Evolutionary conservation across 1,284 basidiomycete genomes (phyloP).

Genomic region (Austroboletus niveus): DNA sequence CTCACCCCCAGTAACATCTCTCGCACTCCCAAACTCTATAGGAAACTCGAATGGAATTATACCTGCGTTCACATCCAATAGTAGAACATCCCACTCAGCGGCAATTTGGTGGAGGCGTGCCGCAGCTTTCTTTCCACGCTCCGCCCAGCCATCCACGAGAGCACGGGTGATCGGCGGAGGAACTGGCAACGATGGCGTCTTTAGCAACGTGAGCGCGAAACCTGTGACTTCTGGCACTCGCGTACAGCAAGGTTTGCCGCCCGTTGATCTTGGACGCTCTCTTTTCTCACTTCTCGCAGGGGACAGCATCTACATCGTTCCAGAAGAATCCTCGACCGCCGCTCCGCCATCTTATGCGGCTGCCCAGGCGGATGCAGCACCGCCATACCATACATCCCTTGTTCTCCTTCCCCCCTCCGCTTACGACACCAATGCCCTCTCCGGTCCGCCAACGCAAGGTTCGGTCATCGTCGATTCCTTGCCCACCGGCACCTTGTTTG

Average conservation of each 20-base stretch:
- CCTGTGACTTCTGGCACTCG: slow-evolving; percentile 57
- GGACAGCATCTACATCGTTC: slow-evolving; percentile 71
- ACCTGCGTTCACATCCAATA: slow-evolving; percentile 47
- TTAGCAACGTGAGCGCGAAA: slow-evolving; percentile 94
- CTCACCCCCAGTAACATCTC: slow-evolving; percentile 64
- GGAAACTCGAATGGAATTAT: slow-evolving; percentile 84
- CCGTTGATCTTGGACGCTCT: neutral
- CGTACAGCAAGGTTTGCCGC: slow-evolving; percentile 59
- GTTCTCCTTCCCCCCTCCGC: slow-evolving; percentile 75
- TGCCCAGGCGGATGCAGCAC: slow-evolving; percentile 92
- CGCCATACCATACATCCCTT: slow-evolving; percentile 98
- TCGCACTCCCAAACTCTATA: slow-evolving; percentile 63
- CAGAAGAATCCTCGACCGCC: slow-evolving; percentile 79
- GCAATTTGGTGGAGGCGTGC: slow-evolving; percentile 54
- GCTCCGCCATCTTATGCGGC: slow-evolving; percentile 87
- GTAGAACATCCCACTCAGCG: slow-evolving; percentile 33
- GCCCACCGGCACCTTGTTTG: slow-evolving; percentile 79
- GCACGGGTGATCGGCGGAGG: slow-evolving; percentile 62
- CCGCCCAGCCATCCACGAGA: slow-evolving; percentile 41
- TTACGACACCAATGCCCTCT: slow-evolving; percentile 37
- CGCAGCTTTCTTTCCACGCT: slow-evolving; percentile 56
- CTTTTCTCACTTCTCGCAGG: slow-evolving; percentile 38
- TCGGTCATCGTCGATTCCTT: slow-evolving; percentile 77
- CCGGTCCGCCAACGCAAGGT: slow-evolving; percentile 41
- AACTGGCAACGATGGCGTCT: slow-evolving; percentile 87